phyloP scores from a whole-genome alignment of 2,329 filamentous ascomycete genomes.

The Epichloe gansuensis region DNA sequence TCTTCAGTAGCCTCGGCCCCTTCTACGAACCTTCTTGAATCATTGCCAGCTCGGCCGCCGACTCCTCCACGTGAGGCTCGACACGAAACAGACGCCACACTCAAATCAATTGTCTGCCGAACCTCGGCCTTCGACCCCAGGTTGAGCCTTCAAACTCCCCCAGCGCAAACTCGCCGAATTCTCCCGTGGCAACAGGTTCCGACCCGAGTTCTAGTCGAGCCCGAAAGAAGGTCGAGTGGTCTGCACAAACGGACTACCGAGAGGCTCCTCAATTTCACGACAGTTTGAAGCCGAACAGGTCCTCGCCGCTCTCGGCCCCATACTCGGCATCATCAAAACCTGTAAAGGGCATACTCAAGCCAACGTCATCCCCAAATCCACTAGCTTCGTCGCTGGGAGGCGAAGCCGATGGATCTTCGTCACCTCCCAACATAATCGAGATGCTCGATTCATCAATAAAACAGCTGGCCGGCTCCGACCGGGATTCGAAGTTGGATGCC shows the following conservation, averaged over 20 bases:
- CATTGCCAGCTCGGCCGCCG: slow-evolving; percentile 47
- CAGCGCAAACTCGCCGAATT: slow-evolving; percentile 31
- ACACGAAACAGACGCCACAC: slow-evolving; percentile 23
- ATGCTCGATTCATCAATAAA: slow-evolving; percentile 80
- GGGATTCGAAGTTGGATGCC: slow-evolving; percentile 66
- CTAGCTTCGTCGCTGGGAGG: slow-evolving; percentile 28
- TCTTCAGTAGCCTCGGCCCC: slow-evolving; percentile 26
- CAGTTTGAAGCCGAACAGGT: slow-evolving; percentile 23
- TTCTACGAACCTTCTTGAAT: slow-evolving; percentile 31
- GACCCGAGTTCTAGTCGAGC: slow-evolving; percentile 31
- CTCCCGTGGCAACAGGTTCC: slow-evolving; percentile 27
- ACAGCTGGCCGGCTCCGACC: slow-evolving; percentile 64
- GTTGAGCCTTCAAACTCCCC: slow-evolving; percentile 40
- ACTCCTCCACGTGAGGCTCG: slow-evolving; percentile 50
- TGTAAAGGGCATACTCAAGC: slow-evolving; percentile 67
- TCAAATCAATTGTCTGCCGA: slow-evolving; percentile 23
- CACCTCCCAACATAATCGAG: slow-evolving; percentile 48
- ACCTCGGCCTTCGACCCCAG: slow-evolving; percentile 25
- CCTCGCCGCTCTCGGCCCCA: slow-evolving; percentile 29
- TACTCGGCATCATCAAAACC: slow-evolving; percentile 31
- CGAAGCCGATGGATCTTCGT: slow-evolving; percentile 28
- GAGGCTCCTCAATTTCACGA: slow-evolving; percentile 36
- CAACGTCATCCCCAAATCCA: slow-evolving; percentile 37
- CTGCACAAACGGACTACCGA: slow-evolving; percentile 42
- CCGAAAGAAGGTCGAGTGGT: slow-evolving; percentile 47